phyloP scores from a whole-genome alignment of 1,284 basidiomycete species.

The Termitomyces sp. region DNA sequence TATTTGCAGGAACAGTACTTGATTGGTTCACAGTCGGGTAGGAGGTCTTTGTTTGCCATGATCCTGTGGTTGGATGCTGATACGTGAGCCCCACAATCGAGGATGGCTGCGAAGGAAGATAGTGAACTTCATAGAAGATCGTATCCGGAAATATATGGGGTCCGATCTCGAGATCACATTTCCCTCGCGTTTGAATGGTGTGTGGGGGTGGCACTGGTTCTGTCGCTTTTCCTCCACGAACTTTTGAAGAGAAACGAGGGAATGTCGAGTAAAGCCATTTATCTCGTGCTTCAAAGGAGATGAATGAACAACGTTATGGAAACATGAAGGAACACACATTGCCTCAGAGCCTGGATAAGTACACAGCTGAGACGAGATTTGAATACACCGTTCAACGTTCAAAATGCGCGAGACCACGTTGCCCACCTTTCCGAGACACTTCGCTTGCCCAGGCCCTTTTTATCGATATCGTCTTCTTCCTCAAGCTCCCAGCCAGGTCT shows the following conservation, averaged over 20 bases:
- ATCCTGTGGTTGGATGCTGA: conserved; percentile 18
- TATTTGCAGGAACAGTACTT: conserved; percentile 2
- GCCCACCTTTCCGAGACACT: conserved; percentile 53
- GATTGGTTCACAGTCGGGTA: conserved; percentile 12
- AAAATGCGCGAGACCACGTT: background rate
- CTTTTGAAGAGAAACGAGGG: conserved; percentile 64
- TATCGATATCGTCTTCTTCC: conserved; percentile 28
- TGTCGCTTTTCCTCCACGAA: conserved; percentile 46
- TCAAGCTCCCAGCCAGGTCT: conserved; percentile 55
- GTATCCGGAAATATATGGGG: conserved; percentile 66
- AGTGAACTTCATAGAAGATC: conserved; percentile 61
- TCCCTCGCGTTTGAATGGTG: conserved; percentile 56
- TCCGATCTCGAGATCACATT: conserved; percentile 64
- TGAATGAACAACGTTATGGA: conserved; percentile 10
- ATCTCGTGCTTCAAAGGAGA: conserved; percentile 48
- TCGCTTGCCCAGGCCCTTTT: conserved; percentile 34
- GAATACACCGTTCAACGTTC: background rate
- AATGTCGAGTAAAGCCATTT: conserved; percentile 64
- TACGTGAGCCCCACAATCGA: conserved; percentile 10
- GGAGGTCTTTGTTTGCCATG: conserved; percentile 25
- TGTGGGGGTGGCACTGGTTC: conserved; percentile 57
- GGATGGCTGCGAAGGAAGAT: conserved; percentile 25
- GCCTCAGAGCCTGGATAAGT: conserved; percentile 57
- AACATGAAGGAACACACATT: conserved; percentile 45
- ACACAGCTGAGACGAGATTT: conserved; percentile 38